Conservation (phyloP, 75 land plant genomes). For the Pinus tabuliformis region DNA sequence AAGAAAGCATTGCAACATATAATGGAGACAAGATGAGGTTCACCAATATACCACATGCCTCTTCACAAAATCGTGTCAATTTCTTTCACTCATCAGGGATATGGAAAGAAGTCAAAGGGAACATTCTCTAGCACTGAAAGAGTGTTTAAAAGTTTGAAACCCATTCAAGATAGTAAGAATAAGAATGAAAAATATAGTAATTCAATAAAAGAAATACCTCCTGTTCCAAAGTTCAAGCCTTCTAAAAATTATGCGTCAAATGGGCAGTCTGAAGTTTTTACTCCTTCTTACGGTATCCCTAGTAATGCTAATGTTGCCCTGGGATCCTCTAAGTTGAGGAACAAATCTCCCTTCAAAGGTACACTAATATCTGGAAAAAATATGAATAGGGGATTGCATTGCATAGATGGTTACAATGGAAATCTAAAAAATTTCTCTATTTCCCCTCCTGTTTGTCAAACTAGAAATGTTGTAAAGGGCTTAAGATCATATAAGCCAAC, state of each 20-base stretch:
- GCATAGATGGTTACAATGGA: background rate
- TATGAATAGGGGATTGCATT: constrained; percentile 1
- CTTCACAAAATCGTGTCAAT: constrained; percentile 1
- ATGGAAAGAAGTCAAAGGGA: no score
- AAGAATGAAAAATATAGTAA: background rate
- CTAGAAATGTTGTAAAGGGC: background rate
- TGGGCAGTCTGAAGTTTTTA: background rate
- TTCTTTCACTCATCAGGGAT: background rate
- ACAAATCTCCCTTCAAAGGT: background rate
- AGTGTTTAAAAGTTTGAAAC: background rate
- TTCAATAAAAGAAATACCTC: background rate
- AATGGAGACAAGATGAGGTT: background rate
- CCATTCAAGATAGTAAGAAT: constrained; percentile 2
- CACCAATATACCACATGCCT: background rate
- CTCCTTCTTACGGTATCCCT: background rate
- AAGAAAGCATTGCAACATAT: background rate
- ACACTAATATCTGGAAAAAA: background rate
- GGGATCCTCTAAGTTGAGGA: background rate
- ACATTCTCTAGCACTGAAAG: background rate
- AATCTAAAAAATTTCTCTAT: background rate
- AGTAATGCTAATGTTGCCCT: background rate
- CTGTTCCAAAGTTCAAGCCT: constrained; percentile 8
- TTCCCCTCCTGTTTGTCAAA: background rate
- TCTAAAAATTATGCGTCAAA: background rate
- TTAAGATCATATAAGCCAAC: constrained; percentile 6